phyloP scores from a whole-genome alignment of 306 rosid genomes.

The Vigna unguiculata region DNA sequence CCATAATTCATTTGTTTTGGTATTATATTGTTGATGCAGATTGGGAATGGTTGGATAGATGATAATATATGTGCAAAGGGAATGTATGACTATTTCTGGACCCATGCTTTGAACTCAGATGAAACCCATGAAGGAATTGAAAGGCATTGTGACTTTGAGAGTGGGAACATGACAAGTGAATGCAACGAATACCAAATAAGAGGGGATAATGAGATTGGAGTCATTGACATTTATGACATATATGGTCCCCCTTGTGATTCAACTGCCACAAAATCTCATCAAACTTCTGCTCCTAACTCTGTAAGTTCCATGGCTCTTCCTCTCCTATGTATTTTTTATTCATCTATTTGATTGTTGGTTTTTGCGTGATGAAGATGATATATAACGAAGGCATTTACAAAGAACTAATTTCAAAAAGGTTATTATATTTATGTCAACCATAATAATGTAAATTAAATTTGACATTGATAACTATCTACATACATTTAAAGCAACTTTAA shows the following conservation, averaged over 20 bases:
- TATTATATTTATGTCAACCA: no score
- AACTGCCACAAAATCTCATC: constrained; percentile 28
- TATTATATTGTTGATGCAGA: constrained; percentile 50
- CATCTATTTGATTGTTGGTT: no score
- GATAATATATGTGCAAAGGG: constrained; percentile 48
- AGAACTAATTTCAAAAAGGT: no score
- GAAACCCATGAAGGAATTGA: constrained; percentile 56
- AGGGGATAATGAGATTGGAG: constrained; percentile 41
- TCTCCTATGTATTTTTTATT: neutral
- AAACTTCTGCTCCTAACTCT: constrained; percentile 7
- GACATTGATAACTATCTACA: no score
- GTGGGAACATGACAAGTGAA: constrained; percentile 19
- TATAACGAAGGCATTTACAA: no score
- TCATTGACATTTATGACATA: constrained; percentile 50
- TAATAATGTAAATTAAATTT: no score
- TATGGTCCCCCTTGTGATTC: constrained; percentile 57
- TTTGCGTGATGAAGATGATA: no score
- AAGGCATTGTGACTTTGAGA: constrained; percentile 51
- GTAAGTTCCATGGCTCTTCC: constrained; percentile 46
- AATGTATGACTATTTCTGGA: constrained; percentile 59
- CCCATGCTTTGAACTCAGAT: constrained; percentile 63
- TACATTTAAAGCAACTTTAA: no score
- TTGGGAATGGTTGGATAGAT: constrained; percentile 76
- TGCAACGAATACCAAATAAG: constrained; percentile 36
- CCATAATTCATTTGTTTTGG: neutral